Evolutionary conservation across 768 basidiomycete genomes (phyloP), one percentile per base, ranked within the genome.

Genomic region (Inosperma sp.): DNA sequence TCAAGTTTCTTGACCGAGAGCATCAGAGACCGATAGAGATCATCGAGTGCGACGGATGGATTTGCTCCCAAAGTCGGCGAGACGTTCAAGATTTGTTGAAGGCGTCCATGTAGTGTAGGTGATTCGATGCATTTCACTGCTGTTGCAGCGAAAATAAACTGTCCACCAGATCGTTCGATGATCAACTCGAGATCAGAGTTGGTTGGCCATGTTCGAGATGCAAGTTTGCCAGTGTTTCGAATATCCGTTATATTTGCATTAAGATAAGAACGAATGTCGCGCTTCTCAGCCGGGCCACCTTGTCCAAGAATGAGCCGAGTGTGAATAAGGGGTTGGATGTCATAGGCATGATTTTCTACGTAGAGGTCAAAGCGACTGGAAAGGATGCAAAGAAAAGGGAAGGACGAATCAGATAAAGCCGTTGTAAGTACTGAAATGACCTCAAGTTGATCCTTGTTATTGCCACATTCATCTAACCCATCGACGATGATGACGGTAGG

Each of bases 81-180:
- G 2, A 40, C 26, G 14, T 26, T 36, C 13, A 49, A 36, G 16
- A 48, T n/a, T 5, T 17, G 5, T 9, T 3, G 9, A 2, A 53
- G 21, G 5, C 52, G 44, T 7, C 37, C 14, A 1, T 33, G 36
- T 3, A 46, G 52, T 2, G 14, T 14, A 19, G 27, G 36, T 3
- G 26, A 25, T 49, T 25, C 39, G 9, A 60, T 44, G 27, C 44
- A 60, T 22, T 50, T 47, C 14, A 53, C 21, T 4, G 43, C 52
- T 1, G 54, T 57, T 13, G 53, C 49, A 3, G 54, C 56, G 39
- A 48, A 60, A 26, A 57, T 39, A 36, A 57, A 60, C 25, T 53
- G 56, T 3, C 54, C 54, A 6, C 53, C 57, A 1, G 59, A 48
- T 3, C 30, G 35, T 6, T 37, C 30, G 22, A 60, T 49, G n/a